Evolutionary conservation across 176 grass and related monocot species (phyloP).

Genomic region (Rhynchospora pubera): DNA sequence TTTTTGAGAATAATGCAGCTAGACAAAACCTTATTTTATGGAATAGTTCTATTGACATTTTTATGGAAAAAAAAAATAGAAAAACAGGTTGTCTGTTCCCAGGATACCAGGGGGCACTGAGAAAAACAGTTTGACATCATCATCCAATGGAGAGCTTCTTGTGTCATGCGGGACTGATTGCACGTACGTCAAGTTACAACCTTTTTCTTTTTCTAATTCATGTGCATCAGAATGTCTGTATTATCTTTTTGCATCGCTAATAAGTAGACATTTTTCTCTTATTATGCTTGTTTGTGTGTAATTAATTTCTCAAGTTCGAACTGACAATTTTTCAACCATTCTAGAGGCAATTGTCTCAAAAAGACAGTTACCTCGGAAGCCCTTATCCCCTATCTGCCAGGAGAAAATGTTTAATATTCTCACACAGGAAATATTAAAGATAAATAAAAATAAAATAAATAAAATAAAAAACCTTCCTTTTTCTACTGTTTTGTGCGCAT

Average conservation of each 20-base stretch:
- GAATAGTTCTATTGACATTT: slow-evolving; percentile 12
- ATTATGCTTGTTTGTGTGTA: too few species aligned
- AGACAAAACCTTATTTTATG: too few species aligned
- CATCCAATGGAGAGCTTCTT: slow-evolving; percentile 76
- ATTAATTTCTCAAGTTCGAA: too few species aligned
- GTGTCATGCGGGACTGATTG: slow-evolving; percentile 86
- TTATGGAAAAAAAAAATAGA: slow-evolving; percentile 39
- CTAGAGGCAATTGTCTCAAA: too few species aligned
- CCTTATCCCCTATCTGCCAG: too few species aligned
- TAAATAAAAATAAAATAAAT: background rate
- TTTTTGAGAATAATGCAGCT: too few species aligned
- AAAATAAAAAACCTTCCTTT: background rate
- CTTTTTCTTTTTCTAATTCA: background rate
- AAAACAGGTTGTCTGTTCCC: slow-evolving; percentile 73
- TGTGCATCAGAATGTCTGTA: too few species aligned
- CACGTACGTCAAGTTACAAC: slow-evolving; percentile 56
- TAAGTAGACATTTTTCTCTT: too few species aligned
- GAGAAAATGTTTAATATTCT: too few species aligned
- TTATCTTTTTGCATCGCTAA: too few species aligned
- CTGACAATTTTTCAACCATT: too few species aligned
- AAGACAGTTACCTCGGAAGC: too few species aligned
- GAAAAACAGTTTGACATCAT: slow-evolving; percentile 70
- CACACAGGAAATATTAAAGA: background rate
- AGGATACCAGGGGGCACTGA: slow-evolving; percentile 87
- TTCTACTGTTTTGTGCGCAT: background rate